Evolutionary conservation across 1,284 basidiomycete species (phyloP), one percentile per base, ranked within the genome.

Genomic region (Ganoderma leucocontextum): DNA sequence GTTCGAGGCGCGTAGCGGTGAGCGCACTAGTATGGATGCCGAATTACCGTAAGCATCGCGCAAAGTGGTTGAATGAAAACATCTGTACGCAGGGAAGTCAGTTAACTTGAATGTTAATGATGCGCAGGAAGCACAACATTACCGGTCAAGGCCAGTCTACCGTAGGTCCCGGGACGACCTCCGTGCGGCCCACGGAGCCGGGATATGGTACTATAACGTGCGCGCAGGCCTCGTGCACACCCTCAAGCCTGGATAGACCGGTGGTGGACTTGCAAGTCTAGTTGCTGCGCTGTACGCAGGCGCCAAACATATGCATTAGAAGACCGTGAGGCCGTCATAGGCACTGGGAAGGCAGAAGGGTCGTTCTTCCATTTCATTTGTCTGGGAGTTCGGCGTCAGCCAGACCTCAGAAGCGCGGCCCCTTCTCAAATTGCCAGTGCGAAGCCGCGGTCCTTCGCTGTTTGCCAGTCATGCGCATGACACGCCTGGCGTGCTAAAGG

Each of bases 231-330:
- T 33, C 52, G 52, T 55, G 52, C 52, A 19, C 29, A 17, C 52
- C 52, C 52, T 55, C 52, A 25, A 49, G 47, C 47, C 47, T 25
- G 25, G 47, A 22, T 49, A 49, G 47, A 49, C 47, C 47, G 47
- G 22, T 49, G 47, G 47, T 10, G 22, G 22, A 49, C 52, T 33
- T 35, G 33, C 33, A 29, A 29, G 29, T 35, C 33, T 55, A 29
- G 52, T 33, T 13, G 15, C 52, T 55, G 52, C 52, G 52, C 29
- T 55, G 52, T 7, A 8, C 12, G 15, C 10, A 33, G 4, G 33
- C 33, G 52, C 29, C 52, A 55, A 55, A 35, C 52, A 55, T 35
- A 55, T 3, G 52, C 52, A 55, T 55, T 55, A 55, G 52, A 35
- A 55, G 52, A 19, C 29, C 52, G 52, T 10, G 29, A 55, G 6